These are phyloP conservation scores for Leccinum subrobustum DNA, from an alignment of 1,284 basidiomycete species.

Conservation along the genomic window DNA sequence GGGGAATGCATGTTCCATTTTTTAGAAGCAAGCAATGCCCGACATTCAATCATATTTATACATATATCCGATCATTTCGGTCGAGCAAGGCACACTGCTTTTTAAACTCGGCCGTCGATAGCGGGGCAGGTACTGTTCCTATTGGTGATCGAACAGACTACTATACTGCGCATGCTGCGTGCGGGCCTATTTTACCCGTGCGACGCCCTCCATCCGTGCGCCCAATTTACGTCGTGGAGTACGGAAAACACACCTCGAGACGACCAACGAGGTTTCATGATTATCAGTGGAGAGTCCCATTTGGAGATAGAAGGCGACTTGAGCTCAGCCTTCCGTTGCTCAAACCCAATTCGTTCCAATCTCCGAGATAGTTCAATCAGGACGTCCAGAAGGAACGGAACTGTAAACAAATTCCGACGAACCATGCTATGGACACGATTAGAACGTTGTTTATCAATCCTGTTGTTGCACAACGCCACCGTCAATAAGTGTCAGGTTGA, in stretches of 20 bases:
- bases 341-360: constrained; percentile 27
- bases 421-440: constrained; percentile 9
- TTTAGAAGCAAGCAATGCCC: constrained; percentile 12
- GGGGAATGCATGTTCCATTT: constrained; percentile 19
- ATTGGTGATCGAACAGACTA: background rate
- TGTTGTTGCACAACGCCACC: constrained; percentile 23
- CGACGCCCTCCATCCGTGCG: constrained; percentile 6
- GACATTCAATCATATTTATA: background rate
- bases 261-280: constrained; percentile 13
- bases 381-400: constrained; percentile 18
- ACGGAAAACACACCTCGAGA: background rate
- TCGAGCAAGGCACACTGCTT: background rate
- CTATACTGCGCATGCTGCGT: background rate
- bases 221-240: constrained; percentile 27
- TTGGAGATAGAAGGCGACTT: constrained; percentile 26
- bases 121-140: constrained; percentile 1
- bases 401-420: constrained; percentile 23
- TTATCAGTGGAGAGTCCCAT: constrained; percentile 5
- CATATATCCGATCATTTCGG: constrained; percentile 9
- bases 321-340: constrained; percentile 16
- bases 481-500: constrained; percentile 21
- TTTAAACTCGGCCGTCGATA: constrained; percentile 8
- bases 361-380: constrained; percentile 27
- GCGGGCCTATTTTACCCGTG: background rate
- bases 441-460: constrained; percentile 17